Evolutionary conservation across 2,329 filamentous ascomycete species (phyloP).

Genomic region (Berkeleyomyces rouxiae): DNA sequence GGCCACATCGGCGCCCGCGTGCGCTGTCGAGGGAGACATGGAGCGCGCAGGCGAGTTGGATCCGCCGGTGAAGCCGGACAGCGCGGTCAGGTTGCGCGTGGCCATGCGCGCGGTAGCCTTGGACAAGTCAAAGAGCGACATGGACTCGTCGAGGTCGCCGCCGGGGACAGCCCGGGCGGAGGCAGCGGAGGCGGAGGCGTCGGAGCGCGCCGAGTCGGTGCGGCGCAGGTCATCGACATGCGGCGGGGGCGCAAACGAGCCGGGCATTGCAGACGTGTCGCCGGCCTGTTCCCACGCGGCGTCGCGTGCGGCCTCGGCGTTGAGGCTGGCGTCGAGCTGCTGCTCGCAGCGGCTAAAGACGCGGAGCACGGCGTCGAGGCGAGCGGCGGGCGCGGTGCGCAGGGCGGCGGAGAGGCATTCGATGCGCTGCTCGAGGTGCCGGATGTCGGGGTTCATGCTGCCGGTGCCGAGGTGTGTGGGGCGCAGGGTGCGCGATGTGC

Average conservation of each 20-base stretch:
- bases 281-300: conserved; percentile 52
- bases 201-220: conserved; percentile 3
- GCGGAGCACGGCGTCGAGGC: conserved; percentile 58
- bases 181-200: background rate
- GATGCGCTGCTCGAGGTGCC: conserved; percentile 64
- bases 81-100: conserved; percentile 38
- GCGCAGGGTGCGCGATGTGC: conserved; percentile 33
- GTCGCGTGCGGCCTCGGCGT: conserved; percentile 50
- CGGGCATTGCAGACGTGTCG: conserved; percentile 40
- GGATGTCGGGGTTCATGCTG: conserved; percentile 43
- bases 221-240: background rate
- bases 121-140: conserved; percentile 49
- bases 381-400: conserved; percentile 51
- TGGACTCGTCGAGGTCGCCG: conserved; percentile 37
- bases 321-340: conserved; percentile 50
- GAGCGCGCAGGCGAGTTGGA: conserved; percentile 15
- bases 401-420: conserved; percentile 64
- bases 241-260: conserved; percentile 29
- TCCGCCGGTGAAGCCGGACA: conserved; percentile 29
- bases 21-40: conserved; percentile 20
- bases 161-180: background rate
- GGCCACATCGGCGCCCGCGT: conserved; percentile 17
- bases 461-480: conserved; percentile 45
- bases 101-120: conserved; percentile 43
- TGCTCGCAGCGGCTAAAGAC: conserved; percentile 65